Evolutionary conservation across 164 flowering plant species (phyloP), one percentile per base, ranked within the genome.

Genomic region (Sedum album): DNA sequence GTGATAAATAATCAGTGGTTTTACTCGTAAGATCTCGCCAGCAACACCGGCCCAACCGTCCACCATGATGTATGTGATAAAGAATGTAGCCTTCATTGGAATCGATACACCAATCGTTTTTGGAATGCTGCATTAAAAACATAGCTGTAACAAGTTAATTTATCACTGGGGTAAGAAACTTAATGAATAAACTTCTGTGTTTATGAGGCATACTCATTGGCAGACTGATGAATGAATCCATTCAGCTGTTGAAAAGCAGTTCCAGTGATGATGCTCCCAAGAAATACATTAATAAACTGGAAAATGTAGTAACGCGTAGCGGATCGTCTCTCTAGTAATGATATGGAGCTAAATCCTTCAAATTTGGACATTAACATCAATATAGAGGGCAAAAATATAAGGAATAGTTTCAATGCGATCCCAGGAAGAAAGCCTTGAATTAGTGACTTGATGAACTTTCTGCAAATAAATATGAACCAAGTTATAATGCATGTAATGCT

Each of bases 21-120:
- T 84, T 74, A 91, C 68, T 73, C 94, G 80, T 31, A 93, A 73
- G 73, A 93, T 83, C 78, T 93, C 98, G 31, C 84, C 97, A 66
- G 97, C 93, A 55, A 82, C 68, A 63, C 98, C 97, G 71, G 97
- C 96, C 98, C 97, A 93, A 42, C 98, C 98, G 77, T 93, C 98
- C 28, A 93, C 91, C 98, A 93, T 93, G 63, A 88, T 86, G 30
- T 85, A 93, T 36, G 96, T 90, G 48, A 93, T 90, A 74, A 93
- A 93, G 80, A 93, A 93, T 23, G 97, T 93, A 57, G 98, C 98
- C 73, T 89, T 93, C 96, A 85, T 84, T 13, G 98, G 98, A 66
- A 93, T 92, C 14, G 96, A 79, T 36, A 73, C 86, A 65, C 95
- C 98, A 67, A 90, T 76, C 21, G 88, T 87, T 71, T 71, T 79